phyloP scores from a whole-genome alignment of 192 early-diverging fungal genomes.

The Rhizoclosmatium globosum region DNA sequence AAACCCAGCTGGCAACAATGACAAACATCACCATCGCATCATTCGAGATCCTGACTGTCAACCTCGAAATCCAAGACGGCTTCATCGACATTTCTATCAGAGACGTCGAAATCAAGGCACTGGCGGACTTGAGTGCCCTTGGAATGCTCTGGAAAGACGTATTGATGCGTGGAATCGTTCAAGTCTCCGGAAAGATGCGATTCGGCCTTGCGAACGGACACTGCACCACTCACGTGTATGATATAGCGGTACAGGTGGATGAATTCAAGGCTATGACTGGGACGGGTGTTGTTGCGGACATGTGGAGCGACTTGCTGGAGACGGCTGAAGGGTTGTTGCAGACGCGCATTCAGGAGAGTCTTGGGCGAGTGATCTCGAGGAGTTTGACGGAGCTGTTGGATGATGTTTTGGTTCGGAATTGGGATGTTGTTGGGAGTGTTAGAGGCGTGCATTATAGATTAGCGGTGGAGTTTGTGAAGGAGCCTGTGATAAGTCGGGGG shows the following conservation, averaged over 20 bases:
- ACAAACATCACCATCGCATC: slow-evolving; percentile 1
- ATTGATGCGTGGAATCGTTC: neutral
- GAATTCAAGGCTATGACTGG: neutral
- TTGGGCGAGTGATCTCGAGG: no score
- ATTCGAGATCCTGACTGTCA: slow-evolving; percentile 10
- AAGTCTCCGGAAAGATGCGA: slow-evolving; percentile 6
- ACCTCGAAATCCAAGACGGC: slow-evolving; percentile 10
- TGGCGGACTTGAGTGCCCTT: neutral
- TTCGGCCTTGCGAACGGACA: slow-evolving; percentile 2
- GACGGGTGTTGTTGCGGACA: neutral
- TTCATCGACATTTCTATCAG: neutral
- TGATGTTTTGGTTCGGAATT: no score
- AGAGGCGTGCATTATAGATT: no score
- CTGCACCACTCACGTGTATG: slow-evolving; percentile 16
- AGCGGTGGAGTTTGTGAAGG: no score
- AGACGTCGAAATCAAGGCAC: slow-evolving; percentile 7
- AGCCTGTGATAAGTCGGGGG: no score
- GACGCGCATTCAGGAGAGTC: no score
- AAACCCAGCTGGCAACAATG: neutral
- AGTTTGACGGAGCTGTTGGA: no score
- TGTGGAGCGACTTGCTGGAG: neutral
- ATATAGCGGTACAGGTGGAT: neutral
- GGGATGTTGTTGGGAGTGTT: no score
- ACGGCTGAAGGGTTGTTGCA: no score
- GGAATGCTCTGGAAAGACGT: neutral